Percentiles rank a stretch among this genome's conserved stretches.
phyloP scores from a whole-genome alignment of 805 yeast genomes.

The Debaryomyces hansenii region DNA sequence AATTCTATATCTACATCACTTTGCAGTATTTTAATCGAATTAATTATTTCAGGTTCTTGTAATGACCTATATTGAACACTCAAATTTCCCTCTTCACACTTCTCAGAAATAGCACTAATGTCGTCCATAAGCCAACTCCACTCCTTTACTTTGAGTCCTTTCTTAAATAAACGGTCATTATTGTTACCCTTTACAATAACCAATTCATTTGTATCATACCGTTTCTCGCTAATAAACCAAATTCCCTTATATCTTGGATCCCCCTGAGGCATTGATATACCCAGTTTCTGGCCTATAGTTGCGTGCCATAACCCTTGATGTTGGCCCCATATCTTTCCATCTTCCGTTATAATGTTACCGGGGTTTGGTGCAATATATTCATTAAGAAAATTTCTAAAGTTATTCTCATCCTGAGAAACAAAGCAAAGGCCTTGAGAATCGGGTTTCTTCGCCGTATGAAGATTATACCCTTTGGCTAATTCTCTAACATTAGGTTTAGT shows the following conservation, averaged over 20 bases:
- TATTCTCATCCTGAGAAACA: slow-evolving; percentile 63
- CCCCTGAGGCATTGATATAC: slow-evolving; percentile 87
- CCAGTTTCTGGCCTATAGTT: slow-evolving; percentile 88
- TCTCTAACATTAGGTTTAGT: slow-evolving; percentile 73
- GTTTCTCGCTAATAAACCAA: slow-evolving; percentile 85
- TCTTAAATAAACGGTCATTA: slow-evolving; percentile 52
- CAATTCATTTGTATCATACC: slow-evolving; percentile 62
- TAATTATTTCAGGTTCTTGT: slow-evolving; percentile 53
- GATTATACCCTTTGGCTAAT: slow-evolving; percentile 53
- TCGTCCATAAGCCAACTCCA: slow-evolving; percentile 49
- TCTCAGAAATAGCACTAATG: slow-evolving; percentile 2
- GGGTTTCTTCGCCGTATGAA: slow-evolving; percentile 73
- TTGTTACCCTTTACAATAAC: slow-evolving; percentile 75
- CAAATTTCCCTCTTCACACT: slow-evolving; percentile 20
- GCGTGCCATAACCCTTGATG: slow-evolving; percentile 92
- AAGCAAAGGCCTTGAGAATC: slow-evolving; percentile 96
- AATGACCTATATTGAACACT: slow-evolving; percentile 72
- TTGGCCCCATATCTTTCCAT: slow-evolving; percentile 72
- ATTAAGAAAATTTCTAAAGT: slow-evolving; percentile 68
- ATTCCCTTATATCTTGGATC: slow-evolving; percentile 70
- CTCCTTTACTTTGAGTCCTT: slow-evolving; percentile 40
- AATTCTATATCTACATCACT: slow-evolving; percentile 37
- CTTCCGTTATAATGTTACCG: slow-evolving; percentile 77
- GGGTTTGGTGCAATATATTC: slow-evolving; percentile 73
- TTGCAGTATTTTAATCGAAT: slow-evolving; percentile 14